Conservation (phyloP, 2,329 filamentous ascomycete species). For the Colletotrichum tamarilloi region DNA sequence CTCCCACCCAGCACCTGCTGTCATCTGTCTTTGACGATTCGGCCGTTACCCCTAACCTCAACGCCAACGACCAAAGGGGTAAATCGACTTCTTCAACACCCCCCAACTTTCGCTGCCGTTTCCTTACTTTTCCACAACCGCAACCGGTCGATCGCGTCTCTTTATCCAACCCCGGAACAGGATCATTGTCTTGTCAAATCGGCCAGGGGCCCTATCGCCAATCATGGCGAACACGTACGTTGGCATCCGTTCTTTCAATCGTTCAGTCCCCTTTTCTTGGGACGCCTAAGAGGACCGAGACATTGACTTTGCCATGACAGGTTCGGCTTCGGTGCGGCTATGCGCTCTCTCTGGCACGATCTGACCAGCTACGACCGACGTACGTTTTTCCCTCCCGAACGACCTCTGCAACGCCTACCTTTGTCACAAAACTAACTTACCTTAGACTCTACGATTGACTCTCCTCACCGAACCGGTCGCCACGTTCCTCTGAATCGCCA, state of each 20-base stretch:
- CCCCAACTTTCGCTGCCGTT: slow-evolving; percentile 4
- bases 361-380: slow-evolving; percentile 80
- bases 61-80: slow-evolving; percentile 34
- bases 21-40: slow-evolving; percentile 29
- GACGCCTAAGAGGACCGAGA: slow-evolving; percentile 29
- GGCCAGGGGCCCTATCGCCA: slow-evolving; percentile 29
- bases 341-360: slow-evolving; percentile 95
- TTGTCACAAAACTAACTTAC: slow-evolving; percentile 38
- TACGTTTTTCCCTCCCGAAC: slow-evolving; percentile 49
- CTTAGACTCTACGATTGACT: slow-evolving; percentile 91
- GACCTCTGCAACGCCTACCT: background rate
- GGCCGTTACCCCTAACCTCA: slow-evolving; percentile 33
- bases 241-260: background rate
- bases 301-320: slow-evolving; percentile 50
- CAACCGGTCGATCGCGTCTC: slow-evolving; percentile 29
- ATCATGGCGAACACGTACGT: slow-evolving; percentile 38
- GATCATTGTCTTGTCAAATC: slow-evolving; percentile 28
- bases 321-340: slow-evolving; percentile 76
- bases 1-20: slow-evolving; percentile 14
- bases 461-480: slow-evolving; percentile 89
- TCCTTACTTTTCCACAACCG: slow-evolving; percentile 20
- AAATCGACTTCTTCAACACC: slow-evolving; percentile 23
- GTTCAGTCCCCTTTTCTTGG: slow-evolving; percentile 20
- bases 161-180: slow-evolving; percentile 15
- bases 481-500: slow-evolving; percentile 90